These are phyloP conservation scores for Chrysosphaeria jannelii DNA, from an alignment of 2,329 filamentous ascomycete species.

Conservation along the genomic window DNA sequence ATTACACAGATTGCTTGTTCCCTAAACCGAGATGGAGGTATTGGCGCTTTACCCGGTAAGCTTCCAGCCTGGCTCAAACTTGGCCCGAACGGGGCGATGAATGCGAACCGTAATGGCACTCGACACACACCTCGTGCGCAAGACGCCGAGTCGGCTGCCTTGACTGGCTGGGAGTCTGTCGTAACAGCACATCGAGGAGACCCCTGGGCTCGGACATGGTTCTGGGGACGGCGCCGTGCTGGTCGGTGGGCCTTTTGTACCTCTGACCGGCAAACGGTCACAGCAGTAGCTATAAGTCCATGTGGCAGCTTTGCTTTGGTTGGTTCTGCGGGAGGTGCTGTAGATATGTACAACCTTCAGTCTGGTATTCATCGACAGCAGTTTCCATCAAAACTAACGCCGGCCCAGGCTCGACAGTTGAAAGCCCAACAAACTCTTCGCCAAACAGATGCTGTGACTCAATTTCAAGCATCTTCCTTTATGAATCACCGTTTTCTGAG, in stretches of 20 bases:
- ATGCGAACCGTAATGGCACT: slow-evolving; percentile 14
- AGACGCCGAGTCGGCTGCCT: slow-evolving; percentile 40
- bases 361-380: slow-evolving; percentile 68
- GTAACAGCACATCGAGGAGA: slow-evolving; percentile 78
- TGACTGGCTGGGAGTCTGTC: slow-evolving; percentile 90
- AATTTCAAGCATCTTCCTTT: slow-evolving; percentile 12
- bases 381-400: slow-evolving; percentile 55
- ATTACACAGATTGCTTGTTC: slow-evolving; percentile 81
- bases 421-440: slow-evolving; percentile 33
- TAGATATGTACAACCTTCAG: slow-evolving; percentile 93
- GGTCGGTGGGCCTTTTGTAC: slow-evolving; percentile 84
- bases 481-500: slow-evolving; percentile 4
- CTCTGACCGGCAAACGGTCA: slow-evolving; percentile 52
- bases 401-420: slow-evolving; percentile 46
- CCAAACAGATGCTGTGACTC: slow-evolving; percentile 21
- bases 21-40: slow-evolving; percentile 79
- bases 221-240: slow-evolving; percentile 83
- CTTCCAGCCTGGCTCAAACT: slow-evolving; percentile 48
- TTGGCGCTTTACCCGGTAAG: slow-evolving; percentile 53
- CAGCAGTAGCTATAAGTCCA: slow-evolving; percentile 62
- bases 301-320: slow-evolving; percentile 86
- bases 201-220: slow-evolving; percentile 73
- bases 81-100: neutral
- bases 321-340: slow-evolving; percentile 51
- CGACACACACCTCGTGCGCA: slow-evolving; percentile 15